Evolutionary conservation across 768 basidiomycete species (phyloP).

Genomic region (Dictyophora rubrovolvata): DNA sequence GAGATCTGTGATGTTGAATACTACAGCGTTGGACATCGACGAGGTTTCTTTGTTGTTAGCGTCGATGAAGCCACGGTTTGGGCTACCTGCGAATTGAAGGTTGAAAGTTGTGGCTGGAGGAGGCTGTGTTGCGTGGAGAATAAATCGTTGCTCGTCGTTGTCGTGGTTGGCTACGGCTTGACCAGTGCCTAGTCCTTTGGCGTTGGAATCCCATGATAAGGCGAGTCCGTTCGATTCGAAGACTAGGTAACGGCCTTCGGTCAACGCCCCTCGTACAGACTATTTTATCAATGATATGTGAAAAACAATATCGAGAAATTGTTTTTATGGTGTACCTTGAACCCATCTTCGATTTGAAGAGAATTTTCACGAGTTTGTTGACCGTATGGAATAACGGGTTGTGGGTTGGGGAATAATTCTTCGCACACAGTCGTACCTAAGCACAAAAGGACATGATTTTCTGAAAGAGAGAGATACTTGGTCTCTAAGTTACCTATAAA

Average conservation of each 20-base stretch:
- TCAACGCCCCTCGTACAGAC: not conserved
- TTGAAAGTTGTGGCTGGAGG: not conserved
- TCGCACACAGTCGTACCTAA: not conserved
- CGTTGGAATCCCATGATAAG: not conserved
- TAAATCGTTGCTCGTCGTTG: not conserved
- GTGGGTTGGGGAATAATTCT: constrained; percentile 3
- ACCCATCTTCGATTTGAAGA: constrained; percentile 10
- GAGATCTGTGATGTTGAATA: not conserved
- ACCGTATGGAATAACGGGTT: constrained; percentile 8
- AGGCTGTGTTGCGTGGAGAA: not conserved
- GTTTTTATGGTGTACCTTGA: constrained; percentile 1
- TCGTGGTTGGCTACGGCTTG: not conserved
- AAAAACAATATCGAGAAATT: not conserved
- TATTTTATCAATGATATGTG: not conserved
- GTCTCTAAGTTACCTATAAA: not conserved
- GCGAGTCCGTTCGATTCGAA: not conserved
- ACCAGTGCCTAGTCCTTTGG: not conserved
- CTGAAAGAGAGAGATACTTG: not conserved
- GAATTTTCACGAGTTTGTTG: constrained; percentile 6
- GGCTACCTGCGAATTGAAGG: not conserved
- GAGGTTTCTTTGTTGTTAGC: not conserved
- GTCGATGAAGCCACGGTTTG: not conserved
- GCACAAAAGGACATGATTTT: not conserved
- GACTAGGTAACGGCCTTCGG: not conserved
- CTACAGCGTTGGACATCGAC: not conserved